Conservation (phyloP, 805 yeast species). For the Kluyveromyces starmeri region DNA sequence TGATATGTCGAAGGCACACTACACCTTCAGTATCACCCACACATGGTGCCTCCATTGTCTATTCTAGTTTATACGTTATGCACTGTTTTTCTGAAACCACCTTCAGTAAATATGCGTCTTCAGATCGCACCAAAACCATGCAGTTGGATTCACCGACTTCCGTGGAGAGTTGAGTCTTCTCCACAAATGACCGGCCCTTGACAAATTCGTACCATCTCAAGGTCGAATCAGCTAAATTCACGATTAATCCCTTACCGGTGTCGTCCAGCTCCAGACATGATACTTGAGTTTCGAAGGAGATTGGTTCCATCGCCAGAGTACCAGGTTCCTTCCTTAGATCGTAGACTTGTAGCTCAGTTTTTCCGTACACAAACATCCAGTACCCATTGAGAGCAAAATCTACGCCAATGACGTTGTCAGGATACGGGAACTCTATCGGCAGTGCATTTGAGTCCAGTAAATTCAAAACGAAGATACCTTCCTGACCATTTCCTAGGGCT, state of each 20-base stretch:
- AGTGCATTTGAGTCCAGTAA: conserved; percentile 10
- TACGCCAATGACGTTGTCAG: conserved; percentile 11
- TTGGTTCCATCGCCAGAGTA: conserved; percentile 15
- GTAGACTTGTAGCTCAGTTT: conserved; percentile 11
- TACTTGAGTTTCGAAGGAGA: conserved; percentile 3
- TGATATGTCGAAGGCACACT: no score
- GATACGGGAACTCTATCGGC: conserved; percentile 10
- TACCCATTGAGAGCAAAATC: conserved; percentile 26
- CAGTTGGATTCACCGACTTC: background rate
- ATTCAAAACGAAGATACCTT: conserved; percentile 10
- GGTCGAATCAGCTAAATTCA: background rate
- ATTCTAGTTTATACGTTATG: conserved; percentile 1
- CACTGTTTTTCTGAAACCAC: background rate
- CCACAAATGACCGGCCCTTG: conserved; percentile 1
- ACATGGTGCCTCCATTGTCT: background rate
- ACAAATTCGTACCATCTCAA: conserved; percentile 2
- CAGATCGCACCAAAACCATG: background rate
- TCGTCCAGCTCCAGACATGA: conserved; percentile 7
- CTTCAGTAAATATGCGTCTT: background rate
- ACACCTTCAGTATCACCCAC: no score
- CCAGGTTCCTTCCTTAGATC: conserved; percentile 22
- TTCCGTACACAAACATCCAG: conserved; percentile 22
- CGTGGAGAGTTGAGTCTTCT: background rate
- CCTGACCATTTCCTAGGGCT: conserved; percentile 14
- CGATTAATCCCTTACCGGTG: conserved; percentile 5